These are phyloP conservation scores for Fraxinus dipetala DNA, from an alignment of 305 asterid species.

Conservation along the genomic window DNA sequence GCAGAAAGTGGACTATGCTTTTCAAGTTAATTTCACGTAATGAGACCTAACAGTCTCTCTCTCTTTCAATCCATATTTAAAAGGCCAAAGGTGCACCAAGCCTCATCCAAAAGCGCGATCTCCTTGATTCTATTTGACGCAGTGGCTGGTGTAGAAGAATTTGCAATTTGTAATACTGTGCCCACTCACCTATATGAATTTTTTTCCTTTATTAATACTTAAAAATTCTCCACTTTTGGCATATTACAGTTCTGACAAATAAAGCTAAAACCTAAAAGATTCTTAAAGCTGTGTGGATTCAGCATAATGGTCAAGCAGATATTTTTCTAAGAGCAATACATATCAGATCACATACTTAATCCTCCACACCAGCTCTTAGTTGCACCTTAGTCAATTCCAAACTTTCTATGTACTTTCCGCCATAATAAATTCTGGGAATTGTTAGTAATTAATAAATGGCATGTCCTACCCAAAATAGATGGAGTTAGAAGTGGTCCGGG, in stretches of 20 bases:
- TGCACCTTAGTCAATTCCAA: not conserved
- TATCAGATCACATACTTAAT: not conserved
- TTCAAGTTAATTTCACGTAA: slow-evolving; percentile 7
- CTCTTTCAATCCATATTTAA: slow-evolving; percentile 28
- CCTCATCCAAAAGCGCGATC: slow-evolving; percentile 30
- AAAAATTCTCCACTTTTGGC: slow-evolving; percentile 18
- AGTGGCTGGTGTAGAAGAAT: slow-evolving; percentile 27
- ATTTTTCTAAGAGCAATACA: not conserved
- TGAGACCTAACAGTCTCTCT: slow-evolving; percentile 32
- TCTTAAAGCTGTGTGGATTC: slow-evolving; percentile 25
- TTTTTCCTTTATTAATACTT: slow-evolving; percentile 10
- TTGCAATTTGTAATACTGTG: slow-evolving; percentile 21
- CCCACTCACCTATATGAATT: slow-evolving; percentile 12
- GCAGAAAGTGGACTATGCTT: slow-evolving; percentile 9
- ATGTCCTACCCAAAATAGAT: not conserved
- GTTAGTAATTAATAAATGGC: not conserved
- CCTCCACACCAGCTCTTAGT: not conserved
- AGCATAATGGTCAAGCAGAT: not conserved
- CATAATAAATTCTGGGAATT: not conserved
- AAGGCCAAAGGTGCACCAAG: slow-evolving; percentile 30
- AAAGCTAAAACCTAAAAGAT: slow-evolving; percentile 8
- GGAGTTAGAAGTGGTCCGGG: not conserved
- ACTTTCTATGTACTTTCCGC: not conserved
- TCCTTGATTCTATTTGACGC: slow-evolving; percentile 36
- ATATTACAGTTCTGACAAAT: slow-evolving; percentile 15